Conservation (phyloP, 1,284 basidiomycete species). For the Apiotrichum veenhuisii region DNA sequence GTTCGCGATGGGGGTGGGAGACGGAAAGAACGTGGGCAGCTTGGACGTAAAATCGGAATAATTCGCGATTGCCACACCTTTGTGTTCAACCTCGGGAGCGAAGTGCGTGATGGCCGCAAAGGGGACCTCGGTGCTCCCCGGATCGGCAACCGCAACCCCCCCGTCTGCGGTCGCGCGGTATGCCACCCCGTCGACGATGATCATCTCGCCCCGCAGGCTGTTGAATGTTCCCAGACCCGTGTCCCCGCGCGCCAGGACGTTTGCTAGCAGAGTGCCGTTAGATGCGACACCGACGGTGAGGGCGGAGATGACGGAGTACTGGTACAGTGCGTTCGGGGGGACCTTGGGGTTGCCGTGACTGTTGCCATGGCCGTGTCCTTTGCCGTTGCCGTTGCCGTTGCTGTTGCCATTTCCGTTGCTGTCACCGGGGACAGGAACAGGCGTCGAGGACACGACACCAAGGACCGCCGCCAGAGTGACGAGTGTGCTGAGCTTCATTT, state of each 20-base stretch:
- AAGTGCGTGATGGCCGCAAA: slow-evolving; percentile 9
- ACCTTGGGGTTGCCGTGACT: background rate
- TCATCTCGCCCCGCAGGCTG: slow-evolving; percentile 14
- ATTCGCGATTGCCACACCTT: slow-evolving; percentile 3
- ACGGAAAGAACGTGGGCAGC: slow-evolving; percentile 4
- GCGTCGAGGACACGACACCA: background rate
- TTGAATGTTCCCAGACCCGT: slow-evolving; percentile 18
- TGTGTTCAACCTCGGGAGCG: background rate
- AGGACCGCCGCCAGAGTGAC: slow-evolving; percentile 2
- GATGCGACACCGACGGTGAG: slow-evolving; percentile 15
- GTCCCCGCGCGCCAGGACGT: slow-evolving; percentile 12
- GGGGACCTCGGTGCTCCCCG: background rate
- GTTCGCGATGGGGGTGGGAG: background rate
- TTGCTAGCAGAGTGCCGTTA: slow-evolving; percentile 3
- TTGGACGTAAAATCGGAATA: slow-evolving; percentile 8
- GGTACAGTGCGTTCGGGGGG: slow-evolving; percentile 11
- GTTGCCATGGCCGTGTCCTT: background rate
- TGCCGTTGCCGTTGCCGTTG: background rate
- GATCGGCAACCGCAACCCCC: background rate
- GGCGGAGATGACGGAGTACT: slow-evolving; percentile 15
- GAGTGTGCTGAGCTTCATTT: slow-evolving; percentile 3
- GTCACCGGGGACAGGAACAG: background rate
- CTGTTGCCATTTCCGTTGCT: background rate
- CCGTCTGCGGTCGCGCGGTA: slow-evolving; percentile 4
- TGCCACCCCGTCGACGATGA: slow-evolving; percentile 13